Base-by-base conservation (phyloP, 192 early-diverging fungal genomes). In the Obelidium mucronatum region DNA sequence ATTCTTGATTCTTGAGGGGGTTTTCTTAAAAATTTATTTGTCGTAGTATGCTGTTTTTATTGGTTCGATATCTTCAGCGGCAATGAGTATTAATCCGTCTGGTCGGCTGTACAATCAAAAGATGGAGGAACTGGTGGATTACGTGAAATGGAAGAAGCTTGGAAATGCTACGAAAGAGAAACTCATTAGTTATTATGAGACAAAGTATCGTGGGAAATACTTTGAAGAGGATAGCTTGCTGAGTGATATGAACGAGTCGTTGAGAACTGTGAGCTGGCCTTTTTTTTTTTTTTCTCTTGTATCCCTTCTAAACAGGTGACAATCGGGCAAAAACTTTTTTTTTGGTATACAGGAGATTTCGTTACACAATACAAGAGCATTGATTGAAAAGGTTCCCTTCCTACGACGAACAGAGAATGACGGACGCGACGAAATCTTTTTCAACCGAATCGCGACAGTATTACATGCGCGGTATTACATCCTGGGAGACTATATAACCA, bases 381-480 rank as follows among this genome's bases (percentile, higher is more conserved):
- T 87, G 22, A 75, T 87, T 24, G 59, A 65, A 22, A 80, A 83
- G 56, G 82, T 84, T n/a, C 85, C 78, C 26, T 87, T 87, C 65
- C 60, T 87, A 26, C 74, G 67, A 15, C 78, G 81, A 26, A 61
- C 67, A 13, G 71, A 78, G 28, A 63, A 74, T 19, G 84, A 85
- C 58, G 84, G 84, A 11, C 80, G 84, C 33, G 86, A 87, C 55
- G 75, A 78, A 42, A 40, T 56, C n/a, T 87, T 87, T 68, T 40
- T 85, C 13, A 58, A 79, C 31, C 70, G 69, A 6, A 77, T 87
- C 22, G 83, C 81, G 2, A 71, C 40, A n/a, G 78, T 76, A 1
- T 40, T 85, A 1, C 79, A 55, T 6, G 26, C 53, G 19, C 37
- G 33, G 5, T 79, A 79, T 40, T 79, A 52, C 35, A 60, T 79